Conservation (phyloP, 2,329 filamentous ascomycete genomes). For the Monilinia fructicola region DNA sequence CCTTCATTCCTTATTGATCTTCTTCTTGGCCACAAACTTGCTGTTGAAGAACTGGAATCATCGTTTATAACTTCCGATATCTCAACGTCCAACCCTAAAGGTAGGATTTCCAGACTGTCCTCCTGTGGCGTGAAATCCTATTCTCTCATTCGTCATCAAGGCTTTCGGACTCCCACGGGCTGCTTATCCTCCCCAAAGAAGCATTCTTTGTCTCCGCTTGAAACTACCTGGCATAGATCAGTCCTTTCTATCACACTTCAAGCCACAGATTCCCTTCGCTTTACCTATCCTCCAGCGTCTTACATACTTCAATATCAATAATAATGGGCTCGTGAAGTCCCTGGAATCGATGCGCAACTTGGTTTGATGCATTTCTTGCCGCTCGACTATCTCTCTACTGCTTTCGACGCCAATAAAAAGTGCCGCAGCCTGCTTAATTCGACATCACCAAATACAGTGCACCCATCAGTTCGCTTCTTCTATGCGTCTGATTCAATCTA, state of each 20-base stretch:
- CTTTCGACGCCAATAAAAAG: conserved; percentile 23
- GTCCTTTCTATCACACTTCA: conserved; percentile 30
- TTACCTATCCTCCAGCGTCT: conserved; percentile 28
- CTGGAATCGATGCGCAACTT: conserved; percentile 26
- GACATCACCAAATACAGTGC: conserved; percentile 9
- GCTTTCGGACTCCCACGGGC: conserved; percentile 34
- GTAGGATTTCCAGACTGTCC: conserved; percentile 26
- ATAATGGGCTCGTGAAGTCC: conserved; percentile 29
- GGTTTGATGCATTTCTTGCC: conserved; percentile 16
- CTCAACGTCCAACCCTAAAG: conserved; percentile 26
- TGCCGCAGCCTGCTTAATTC: conserved; percentile 18
- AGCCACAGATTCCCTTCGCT: conserved; percentile 35
- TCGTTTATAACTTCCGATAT: conserved; percentile 24
- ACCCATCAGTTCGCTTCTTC: conserved; percentile 21
- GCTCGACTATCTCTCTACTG: conserved; percentile 17
- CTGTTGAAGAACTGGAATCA: conserved; percentile 21
- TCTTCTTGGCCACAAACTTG: conserved; percentile 13
- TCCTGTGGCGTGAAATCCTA: conserved; percentile 35
- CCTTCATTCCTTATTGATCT: conserved; percentile 2
- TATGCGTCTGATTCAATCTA: conserved; percentile 15
- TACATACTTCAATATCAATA: conserved; percentile 31
- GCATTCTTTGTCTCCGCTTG: conserved; percentile 32
- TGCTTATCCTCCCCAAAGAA: conserved; percentile 33
- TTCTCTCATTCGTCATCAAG: conserved; percentile 34
- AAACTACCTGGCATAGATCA: conserved; percentile 33